phyloP scores from a whole-genome alignment of 805 yeast genomes.

The Candida khao-thaluensis region DNA sequence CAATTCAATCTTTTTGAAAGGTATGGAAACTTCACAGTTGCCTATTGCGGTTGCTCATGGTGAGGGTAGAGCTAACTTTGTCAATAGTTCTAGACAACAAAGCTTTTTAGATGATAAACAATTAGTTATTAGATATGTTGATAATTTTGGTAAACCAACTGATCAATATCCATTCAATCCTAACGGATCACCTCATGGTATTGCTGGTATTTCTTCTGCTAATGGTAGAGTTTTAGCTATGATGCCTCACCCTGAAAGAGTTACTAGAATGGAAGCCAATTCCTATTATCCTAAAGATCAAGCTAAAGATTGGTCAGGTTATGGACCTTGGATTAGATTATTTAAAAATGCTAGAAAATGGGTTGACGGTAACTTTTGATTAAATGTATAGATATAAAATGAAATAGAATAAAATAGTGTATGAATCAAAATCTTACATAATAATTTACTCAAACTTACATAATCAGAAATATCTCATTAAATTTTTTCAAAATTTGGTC shows the following conservation, averaged over 20 bases:
- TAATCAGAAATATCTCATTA: conserved; percentile 1
- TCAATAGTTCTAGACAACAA: conserved; percentile 38
- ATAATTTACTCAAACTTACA: conserved; percentile 2
- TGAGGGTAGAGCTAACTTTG: conserved; percentile 88
- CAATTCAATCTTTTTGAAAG: conserved; percentile 71
- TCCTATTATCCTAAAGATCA: conserved; percentile 77
- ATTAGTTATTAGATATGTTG: conserved; percentile 76
- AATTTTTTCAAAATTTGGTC: background rate
- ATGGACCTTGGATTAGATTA: conserved; percentile 94
- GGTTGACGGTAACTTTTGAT: conserved; percentile 52
- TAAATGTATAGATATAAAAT: conserved; percentile 1
- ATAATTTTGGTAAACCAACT: conserved; percentile 84
- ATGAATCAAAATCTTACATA: conserved; percentile 4
- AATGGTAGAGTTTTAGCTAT: conserved; percentile 94
- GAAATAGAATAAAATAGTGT: conserved; percentile 1
- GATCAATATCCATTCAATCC: conserved; percentile 91
- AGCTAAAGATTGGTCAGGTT: conserved; percentile 68
- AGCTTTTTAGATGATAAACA: conserved; percentile 51
- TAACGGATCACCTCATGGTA: conserved; percentile 91
- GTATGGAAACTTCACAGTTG: conserved; percentile 88
- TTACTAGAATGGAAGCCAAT: conserved; percentile 80
- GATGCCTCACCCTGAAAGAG: conserved; percentile 99
- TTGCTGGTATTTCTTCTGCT: conserved; percentile 85
- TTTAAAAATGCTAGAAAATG: conserved; percentile 92
- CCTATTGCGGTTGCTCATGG: conserved; percentile 99